Evolutionary conservation across 768 basidiomycete species (phyloP).

Genomic region (Daedaleopsis nitida): DNA sequence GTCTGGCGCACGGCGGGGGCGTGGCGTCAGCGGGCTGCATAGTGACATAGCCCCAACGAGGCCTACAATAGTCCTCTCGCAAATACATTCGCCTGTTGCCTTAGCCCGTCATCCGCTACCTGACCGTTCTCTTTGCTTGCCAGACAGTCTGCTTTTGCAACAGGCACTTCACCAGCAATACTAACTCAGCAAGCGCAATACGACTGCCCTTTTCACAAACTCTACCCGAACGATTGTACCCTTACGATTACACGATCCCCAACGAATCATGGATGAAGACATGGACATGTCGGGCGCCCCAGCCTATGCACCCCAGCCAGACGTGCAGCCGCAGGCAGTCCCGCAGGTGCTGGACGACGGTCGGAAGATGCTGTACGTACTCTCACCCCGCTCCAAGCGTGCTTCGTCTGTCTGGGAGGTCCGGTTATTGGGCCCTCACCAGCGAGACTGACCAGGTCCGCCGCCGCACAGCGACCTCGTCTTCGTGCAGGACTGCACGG

Average conservation of each 20-base stretch:
- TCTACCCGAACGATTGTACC: background rate
- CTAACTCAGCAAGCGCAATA: conserved; percentile 1
- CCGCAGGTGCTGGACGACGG: conserved; percentile 41
- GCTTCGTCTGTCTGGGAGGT: background rate
- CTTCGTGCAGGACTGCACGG: conserved; percentile 95
- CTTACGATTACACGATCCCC: conserved; percentile 11
- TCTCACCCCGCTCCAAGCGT: conserved; percentile 3
- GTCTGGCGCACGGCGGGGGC: conserved; percentile 26
- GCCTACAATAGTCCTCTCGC: conserved; percentile 23
- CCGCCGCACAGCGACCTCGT: conserved; percentile 72
- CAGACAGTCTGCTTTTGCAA: background rate
- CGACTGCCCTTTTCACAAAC: too few relatives aligned
- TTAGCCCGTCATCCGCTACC: conserved; percentile 16
- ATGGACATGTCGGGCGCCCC: conserved; percentile 57
- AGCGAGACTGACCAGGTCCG: background rate
- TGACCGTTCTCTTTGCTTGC: background rate
- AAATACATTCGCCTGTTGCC: conserved; percentile 15
- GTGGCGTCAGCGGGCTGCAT: conserved; percentile 25
- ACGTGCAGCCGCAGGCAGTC: conserved; percentile 29
- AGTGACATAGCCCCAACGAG: conserved; percentile 22
- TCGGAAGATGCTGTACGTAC: conserved; percentile 76
- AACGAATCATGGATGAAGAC: conserved; percentile 70
- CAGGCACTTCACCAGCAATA: background rate
- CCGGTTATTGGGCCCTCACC: background rate
- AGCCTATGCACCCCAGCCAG: conserved; percentile 29